Conservation (phyloP, 257 asterid genomes). For the Ilex aquifolium region DNA sequence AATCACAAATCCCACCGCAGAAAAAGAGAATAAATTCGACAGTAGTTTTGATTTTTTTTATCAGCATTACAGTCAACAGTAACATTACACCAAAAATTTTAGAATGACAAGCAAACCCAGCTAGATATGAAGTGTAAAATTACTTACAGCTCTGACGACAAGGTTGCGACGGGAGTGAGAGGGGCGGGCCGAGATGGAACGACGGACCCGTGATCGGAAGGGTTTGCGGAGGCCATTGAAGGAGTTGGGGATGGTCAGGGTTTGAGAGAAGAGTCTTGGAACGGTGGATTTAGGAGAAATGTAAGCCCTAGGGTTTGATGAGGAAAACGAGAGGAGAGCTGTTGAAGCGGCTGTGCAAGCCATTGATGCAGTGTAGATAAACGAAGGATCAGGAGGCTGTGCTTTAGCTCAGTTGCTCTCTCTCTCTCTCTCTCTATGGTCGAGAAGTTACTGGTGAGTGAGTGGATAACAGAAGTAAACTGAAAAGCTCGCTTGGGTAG, state of each 20-base stretch:
- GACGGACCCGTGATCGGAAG: constrained; percentile 28
- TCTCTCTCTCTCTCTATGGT: no score
- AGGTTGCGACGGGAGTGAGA: constrained; percentile 30
- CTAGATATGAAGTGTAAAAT: not conserved
- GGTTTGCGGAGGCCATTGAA: constrained; percentile 43
- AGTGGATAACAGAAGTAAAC: no score
- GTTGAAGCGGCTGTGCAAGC: constrained; percentile 63
- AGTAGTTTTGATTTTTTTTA: not conserved
- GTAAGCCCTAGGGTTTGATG: constrained; percentile 36
- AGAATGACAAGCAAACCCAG: not conserved
- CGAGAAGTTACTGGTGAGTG: no score
- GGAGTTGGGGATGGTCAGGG: constrained; percentile 39
- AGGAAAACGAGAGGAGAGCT: constrained; percentile 22
- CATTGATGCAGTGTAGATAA: constrained; percentile 20
- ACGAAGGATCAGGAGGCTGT: no score
- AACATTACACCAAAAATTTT: not conserved
- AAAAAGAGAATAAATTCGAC: no score
- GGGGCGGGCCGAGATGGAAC: constrained; percentile 33
- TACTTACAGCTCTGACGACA: constrained; percentile 67
- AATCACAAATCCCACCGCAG: no score
- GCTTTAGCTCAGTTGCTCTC: no score
- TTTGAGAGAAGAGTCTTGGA: constrained; percentile 19
- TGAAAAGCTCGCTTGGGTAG: no score
- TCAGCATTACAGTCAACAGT: not conserved
- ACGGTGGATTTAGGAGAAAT: constrained; percentile 32